These are phyloP conservation scores for Corylus avellana DNA, from an alignment of 306 rosid genomes.

Conservation along the genomic window DNA sequence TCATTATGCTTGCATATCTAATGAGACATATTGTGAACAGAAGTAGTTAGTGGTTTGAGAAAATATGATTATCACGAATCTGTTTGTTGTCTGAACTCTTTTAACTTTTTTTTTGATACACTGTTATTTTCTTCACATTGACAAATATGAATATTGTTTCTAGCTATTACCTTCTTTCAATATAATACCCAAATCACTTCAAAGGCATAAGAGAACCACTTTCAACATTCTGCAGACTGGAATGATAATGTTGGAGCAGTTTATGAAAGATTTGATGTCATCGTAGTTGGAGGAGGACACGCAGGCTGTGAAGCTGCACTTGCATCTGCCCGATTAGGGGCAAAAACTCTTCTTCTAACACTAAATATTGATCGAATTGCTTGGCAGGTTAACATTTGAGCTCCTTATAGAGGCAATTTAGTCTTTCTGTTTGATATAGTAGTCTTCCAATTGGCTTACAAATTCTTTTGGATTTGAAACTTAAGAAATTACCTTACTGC, in stretches of 20 bases:
- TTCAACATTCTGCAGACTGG: constrained; percentile 38
- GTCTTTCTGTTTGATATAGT: not conserved
- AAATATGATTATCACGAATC: not conserved
- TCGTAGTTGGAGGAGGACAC: constrained; percentile 98
- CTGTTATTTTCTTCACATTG: not conserved
- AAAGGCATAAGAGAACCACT: not conserved
- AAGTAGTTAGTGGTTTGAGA: not conserved
- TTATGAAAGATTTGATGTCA: constrained; percentile 82
- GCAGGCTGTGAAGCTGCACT: constrained; percentile 96
- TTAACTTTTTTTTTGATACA: not conserved
- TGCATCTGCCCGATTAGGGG: constrained; percentile 89
- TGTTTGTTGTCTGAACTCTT: not conserved
- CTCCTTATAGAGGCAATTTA: not conserved
- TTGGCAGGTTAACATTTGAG: constrained; percentile 74
- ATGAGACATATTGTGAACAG: not conserved
- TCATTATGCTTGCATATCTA: not conserved
- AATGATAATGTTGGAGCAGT: constrained; percentile 34
- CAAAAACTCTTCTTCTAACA: constrained; percentile 90
- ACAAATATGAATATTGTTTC: not conserved
- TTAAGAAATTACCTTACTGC: not conserved
- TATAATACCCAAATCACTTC: not conserved
- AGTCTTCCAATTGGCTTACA: not conserved
- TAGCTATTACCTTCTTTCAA: too few species aligned
- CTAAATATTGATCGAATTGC: constrained; percentile 88
- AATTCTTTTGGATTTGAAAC: not conserved